Percentiles rank a stretch among this genome's conserved stretches.
These are phyloP conservation scores for Amphicarpaea edgeworthii DNA, from an alignment of 306 rosid species.

Conservation along the genomic window DNA sequence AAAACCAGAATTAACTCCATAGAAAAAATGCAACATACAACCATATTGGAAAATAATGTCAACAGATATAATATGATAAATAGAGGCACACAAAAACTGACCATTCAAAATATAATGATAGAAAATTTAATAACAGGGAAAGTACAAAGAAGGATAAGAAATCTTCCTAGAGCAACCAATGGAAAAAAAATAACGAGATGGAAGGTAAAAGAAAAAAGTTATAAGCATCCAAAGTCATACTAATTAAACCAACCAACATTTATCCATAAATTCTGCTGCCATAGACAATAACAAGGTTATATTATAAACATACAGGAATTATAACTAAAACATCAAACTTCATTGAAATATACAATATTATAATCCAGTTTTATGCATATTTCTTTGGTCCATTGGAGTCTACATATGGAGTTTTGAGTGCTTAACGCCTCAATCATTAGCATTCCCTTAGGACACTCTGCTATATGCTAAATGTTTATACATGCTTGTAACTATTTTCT, in stretches of 20 bases:
- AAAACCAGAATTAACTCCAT: conserved; percentile 40
- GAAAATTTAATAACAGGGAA: conserved; percentile 13
- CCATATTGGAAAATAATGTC: conserved; percentile 8
- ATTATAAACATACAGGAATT: neutral
- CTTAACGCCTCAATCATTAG: conserved; percentile 15
- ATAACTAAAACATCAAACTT: too few relatives aligned
- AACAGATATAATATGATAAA: neutral
- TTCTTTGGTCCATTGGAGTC: conserved; percentile 32
- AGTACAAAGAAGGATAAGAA: neutral
- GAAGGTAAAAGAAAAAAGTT: conserved; percentile 20
- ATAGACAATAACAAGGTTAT: too few relatives aligned
- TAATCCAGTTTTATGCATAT: conserved; percentile 2
- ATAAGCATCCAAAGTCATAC: conserved; percentile 20
- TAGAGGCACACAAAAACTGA: conserved; percentile 14
- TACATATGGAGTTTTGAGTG: conserved; percentile 23
- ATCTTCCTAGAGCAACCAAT: neutral
- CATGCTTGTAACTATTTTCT: conserved; percentile 21
- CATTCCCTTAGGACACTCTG: neutral
- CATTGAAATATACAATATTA: conserved; percentile 31
- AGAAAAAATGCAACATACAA: conserved; percentile 21
- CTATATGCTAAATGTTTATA: neutral
- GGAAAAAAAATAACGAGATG: conserved; percentile 31
- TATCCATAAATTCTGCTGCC: neutral
- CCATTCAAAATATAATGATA: conserved; percentile 14
- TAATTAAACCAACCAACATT: conserved; percentile 35